Evolutionary conservation across 768 basidiomycete genomes (phyloP), one percentile per base, ranked within the genome.

Genomic region (Leccinum olivaceopallidum): DNA sequence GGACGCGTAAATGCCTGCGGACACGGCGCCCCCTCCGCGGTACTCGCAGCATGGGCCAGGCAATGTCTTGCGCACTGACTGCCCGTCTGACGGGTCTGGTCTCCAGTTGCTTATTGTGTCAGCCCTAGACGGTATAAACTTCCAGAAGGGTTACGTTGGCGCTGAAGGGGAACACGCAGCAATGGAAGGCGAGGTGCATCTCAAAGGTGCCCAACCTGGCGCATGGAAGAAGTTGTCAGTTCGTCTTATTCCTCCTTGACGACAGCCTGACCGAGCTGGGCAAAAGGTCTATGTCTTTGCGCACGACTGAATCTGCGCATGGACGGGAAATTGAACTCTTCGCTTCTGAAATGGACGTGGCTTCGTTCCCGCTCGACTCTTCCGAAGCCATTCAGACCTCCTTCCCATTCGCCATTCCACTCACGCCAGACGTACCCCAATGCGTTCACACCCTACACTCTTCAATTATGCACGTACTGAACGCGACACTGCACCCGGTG

Each of bases 71-170:
- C 55, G 37, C 37, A 56, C n/a, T 5, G 67, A 60, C 64, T 61
- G 62, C 22, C 60, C 61, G 10, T 20, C 67, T 37, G 67, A 72
- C n/a, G 55, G 34, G 55, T 61, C 60, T 28, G 70, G 63, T 28
- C 84, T 86, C 18, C 89, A 94, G 75, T 80, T 94, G 52, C 78
- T 93, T 62, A 87, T 95, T 61, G 78, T 87, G 13, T 93, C 94
- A 0, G 80, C 85, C 14, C 78, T 82, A 53, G 83, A 89, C 71
- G 80, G 85, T 22, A 78, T 90, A 58, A 83, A 86, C 71, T 95
- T 95, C 68, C 94, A 95, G 76, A 89, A 87, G 67, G 94, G 94
- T 12, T 92, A 83, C 71, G 79, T 95, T 8, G 94, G 94, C 55
- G 90, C 88, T 24, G 90, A 92, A 58, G 90, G 83, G 55, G 92